Conservation (phyloP, 2,329 filamentous ascomycete species). For the Trichoderma atroviride region DNA sequence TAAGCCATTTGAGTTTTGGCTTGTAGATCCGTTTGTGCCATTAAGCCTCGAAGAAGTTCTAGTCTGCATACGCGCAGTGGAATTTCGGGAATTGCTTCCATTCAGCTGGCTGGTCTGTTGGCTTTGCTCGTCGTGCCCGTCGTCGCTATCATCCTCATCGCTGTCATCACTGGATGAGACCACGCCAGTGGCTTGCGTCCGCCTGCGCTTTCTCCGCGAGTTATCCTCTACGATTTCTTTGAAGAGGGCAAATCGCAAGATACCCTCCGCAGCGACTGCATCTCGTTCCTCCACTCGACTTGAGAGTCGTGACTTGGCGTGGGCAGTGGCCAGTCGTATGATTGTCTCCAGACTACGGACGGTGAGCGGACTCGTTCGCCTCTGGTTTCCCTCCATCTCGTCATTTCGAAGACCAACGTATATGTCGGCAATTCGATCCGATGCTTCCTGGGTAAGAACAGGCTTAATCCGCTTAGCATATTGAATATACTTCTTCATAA, state of each 20-base stretch:
- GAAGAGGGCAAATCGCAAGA: slow-evolving; percentile 92
- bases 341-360: slow-evolving; percentile 96
- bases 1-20: background rate
- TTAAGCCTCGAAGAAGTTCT: slow-evolving; percentile 38
- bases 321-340: slow-evolving; percentile 95
- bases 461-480: slow-evolving; percentile 96
- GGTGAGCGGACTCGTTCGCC: slow-evolving; percentile 91
- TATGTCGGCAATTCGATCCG: slow-evolving; percentile 85
- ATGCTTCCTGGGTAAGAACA: slow-evolving; percentile 84
- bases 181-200: slow-evolving; percentile 60
- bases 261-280: slow-evolving; percentile 82
- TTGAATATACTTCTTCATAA: slow-evolving; percentile 99
- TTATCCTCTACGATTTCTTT: slow-evolving; percentile 86
- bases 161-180: slow-evolving; percentile 61
- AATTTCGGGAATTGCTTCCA: slow-evolving; percentile 37
- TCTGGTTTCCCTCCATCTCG: slow-evolving; percentile 90
- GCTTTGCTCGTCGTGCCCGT: slow-evolving; percentile 57
- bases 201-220: slow-evolving; percentile 81
- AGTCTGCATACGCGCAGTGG: slow-evolving; percentile 32
- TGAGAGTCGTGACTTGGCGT: slow-evolving; percentile 89
- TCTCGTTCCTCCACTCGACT: slow-evolving; percentile 88
- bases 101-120: slow-evolving; percentile 58
- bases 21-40: slow-evolving; percentile 5
- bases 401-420: slow-evolving; percentile 95
- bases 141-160: slow-evolving; percentile 61